Evolutionary conservation across 345 rosid genomes (phyloP), one percentile per base, ranked within the genome.

Genomic region (Atalantia buxifolia): DNA sequence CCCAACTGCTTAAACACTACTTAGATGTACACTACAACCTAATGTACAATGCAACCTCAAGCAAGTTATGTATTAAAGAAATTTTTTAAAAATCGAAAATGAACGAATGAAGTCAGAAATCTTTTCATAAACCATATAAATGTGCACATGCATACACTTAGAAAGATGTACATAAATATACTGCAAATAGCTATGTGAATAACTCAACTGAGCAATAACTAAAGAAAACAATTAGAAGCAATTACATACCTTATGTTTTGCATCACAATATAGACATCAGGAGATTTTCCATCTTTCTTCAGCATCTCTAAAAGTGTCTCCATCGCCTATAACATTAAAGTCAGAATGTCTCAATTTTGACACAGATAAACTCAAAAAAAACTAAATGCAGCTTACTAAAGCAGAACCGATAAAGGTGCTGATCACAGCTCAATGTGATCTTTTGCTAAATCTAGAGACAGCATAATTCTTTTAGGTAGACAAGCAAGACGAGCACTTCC

Each of bases 301-400:
- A 96, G 94, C 98, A 94, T 91, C 82, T 91, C 95, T 81, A 90
- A 67, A 73, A 96, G 87, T 30, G 91, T 85, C 81, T 91, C 94
- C 79, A 69, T 88, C 1, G 91, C 97, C 99, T 96, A 84, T 55
- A 68, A 86, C 36, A 66, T 69, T 22, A 67, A 71, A 42, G 1
- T 33, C 16, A 74, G 69, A 9, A 60, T 21, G n/a, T 61, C 36
- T 31, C 77, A 73, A 71, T 19, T 6, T 70, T 30, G 57, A 68
- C 71, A 56, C 19, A 36, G 55, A 72, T 16, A 56, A 55, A 63
- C 4, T 59, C 78, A n/a, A 0, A 27, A 67, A 36, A 36, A 36
- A 77, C 9, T 30, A 56, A 50, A 68, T 7, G 64, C 25, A 66
- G 72, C 36, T 24, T 33, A 55, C 24, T 35, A 33, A 66, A n/a